A percentile compares a stretch with the other conserved stretches of the same genome.
Conservation (phyloP, 2,329 filamentous ascomycete genomes). For the Davidsoniella virescens region DNA sequence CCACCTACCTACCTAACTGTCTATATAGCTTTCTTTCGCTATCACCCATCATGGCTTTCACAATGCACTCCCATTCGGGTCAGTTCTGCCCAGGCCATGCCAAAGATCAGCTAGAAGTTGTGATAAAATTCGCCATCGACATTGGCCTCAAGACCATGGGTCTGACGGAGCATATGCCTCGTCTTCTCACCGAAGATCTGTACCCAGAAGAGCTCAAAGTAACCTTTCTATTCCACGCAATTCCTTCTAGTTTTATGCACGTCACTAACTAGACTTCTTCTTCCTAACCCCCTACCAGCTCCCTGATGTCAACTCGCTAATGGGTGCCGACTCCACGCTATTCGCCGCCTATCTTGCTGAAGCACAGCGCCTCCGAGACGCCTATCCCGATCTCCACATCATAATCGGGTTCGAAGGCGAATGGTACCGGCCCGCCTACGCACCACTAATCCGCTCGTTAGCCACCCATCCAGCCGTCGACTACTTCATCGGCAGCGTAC, state of each 20-base stretch:
- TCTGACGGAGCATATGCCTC: constrained; percentile 90
- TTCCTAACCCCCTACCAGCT: constrained; percentile 22
- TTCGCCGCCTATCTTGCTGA: constrained; percentile 62
- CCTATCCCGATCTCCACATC: constrained; percentile 59
- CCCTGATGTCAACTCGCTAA: constrained; percentile 30
- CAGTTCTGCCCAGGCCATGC: constrained; percentile 93
- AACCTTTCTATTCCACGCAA: not conserved
- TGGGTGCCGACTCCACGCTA: constrained; percentile 33
- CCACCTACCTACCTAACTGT: not conserved
- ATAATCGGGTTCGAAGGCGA: constrained; percentile 87
- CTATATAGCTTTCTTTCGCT: not conserved
- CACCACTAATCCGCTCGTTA: constrained; percentile 39
- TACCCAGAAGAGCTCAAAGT: constrained; percentile 63
- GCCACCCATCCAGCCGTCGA: constrained; percentile 53
- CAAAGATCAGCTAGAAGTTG: constrained; percentile 65
- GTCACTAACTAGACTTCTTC: not conserved
- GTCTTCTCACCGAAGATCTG: constrained; percentile 53
- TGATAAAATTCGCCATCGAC: constrained; percentile 62
- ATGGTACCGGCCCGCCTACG: constrained; percentile 62
- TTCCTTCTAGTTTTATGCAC: not conserved
- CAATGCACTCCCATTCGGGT: constrained; percentile 94
- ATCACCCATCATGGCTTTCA: constrained; percentile 62
- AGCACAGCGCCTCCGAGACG: constrained; percentile 51
- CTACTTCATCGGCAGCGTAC: constrained; percentile 83
- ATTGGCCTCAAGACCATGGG: constrained; percentile 70